Percentiles rank a stretch among this genome's conserved stretches.
Evolutionary conservation across 2,329 filamentous ascomycete genomes (phyloP).

Genomic region (Cercospora sojina): DNA sequence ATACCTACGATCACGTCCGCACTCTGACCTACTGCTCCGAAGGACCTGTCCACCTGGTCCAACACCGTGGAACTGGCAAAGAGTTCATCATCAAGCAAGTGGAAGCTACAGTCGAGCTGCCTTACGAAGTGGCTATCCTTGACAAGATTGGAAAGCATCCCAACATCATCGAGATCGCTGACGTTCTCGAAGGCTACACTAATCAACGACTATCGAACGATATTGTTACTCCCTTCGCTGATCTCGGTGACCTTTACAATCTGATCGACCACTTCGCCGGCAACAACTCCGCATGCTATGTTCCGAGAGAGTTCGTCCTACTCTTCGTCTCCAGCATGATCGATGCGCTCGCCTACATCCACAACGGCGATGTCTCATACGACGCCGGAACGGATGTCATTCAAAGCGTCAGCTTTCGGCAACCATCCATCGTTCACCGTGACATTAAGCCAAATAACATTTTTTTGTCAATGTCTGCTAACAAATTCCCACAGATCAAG

Average conservation of each 20-base stretch:
- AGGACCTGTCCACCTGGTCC: conserved; percentile 18
- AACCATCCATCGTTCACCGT: conserved; percentile 15
- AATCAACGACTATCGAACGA: conserved; percentile 2
- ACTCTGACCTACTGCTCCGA: conserved; percentile 14
- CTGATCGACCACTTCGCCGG: conserved; percentile 15
- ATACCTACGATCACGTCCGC: conserved; percentile 8
- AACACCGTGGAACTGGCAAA: conserved; percentile 8
- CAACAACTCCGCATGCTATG: not conserved
- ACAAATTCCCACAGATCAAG: conserved; percentile 11
- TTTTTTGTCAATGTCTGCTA: conserved; percentile 12
- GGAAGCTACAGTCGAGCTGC: not conserved
- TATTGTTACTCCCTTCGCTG: conserved; percentile 26
- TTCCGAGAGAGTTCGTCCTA: conserved; percentile 26
- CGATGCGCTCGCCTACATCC: conserved; percentile 31
- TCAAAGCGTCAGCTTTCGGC: conserved; percentile 1
- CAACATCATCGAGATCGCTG: conserved; percentile 16
- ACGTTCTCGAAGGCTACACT: conserved; percentile 4
- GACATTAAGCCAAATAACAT: conserved; percentile 20
- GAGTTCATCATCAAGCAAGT: conserved; percentile 20
- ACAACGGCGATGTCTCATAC: conserved; percentile 24
- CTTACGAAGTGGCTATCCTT: not conserved
- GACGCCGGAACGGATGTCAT: not conserved
- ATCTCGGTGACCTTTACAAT: conserved; percentile 28
- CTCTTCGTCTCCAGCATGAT: conserved; percentile 31
- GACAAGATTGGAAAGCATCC: conserved; percentile 10